phyloP scores from a whole-genome alignment of 1,139 yeast genomes.

The Trichomonascaceae sp. region DNA sequence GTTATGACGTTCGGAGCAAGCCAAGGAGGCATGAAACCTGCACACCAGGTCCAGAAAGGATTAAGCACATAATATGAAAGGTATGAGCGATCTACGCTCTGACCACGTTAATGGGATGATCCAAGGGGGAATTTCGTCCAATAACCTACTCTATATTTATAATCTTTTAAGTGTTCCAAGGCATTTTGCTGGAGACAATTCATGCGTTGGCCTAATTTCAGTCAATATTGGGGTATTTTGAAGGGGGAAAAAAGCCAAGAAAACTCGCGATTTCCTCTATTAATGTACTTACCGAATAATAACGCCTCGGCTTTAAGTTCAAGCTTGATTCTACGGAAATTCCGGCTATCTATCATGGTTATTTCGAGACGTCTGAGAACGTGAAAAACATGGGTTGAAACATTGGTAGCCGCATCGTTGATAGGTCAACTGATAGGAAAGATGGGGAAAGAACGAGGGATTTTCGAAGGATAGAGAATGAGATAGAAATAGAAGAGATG shows the following conservation, averaged over 20 bases:
- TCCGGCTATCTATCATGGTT: background rate
- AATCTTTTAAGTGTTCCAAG: slow-evolving; percentile 22
- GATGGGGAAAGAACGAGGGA: background rate
- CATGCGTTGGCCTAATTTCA: slow-evolving; percentile 17
- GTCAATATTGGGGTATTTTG: background rate
- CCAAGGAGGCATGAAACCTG: slow-evolving; percentile 58
- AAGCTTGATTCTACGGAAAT: slow-evolving; percentile 7
- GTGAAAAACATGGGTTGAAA: slow-evolving; percentile 3
- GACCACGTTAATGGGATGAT: slow-evolving; percentile 3
- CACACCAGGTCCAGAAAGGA: slow-evolving; percentile 67
- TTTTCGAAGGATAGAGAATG: background rate
- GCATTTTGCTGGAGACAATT: slow-evolving; percentile 22
- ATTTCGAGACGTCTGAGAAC: background rate
- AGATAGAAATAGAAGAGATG: background rate
- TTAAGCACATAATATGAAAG: slow-evolving; percentile 59
- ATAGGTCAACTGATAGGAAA: background rate
- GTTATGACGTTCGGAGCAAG: slow-evolving; percentile 79
- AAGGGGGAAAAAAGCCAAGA: background rate
- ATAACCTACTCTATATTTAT: slow-evolving; percentile 22
- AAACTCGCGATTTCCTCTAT: too few relatives aligned
- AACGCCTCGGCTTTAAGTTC: slow-evolving; percentile 15
- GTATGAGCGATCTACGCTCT: slow-evolving; percentile 63
- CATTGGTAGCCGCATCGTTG: background rate
- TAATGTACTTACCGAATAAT: slow-evolving; percentile 11
- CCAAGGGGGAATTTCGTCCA: background rate